Percentiles rank a stretch among this genome's conserved stretches.
phyloP scores from a whole-genome alignment of 352 stramenopile species.

The Phytophthora idaei region DNA sequence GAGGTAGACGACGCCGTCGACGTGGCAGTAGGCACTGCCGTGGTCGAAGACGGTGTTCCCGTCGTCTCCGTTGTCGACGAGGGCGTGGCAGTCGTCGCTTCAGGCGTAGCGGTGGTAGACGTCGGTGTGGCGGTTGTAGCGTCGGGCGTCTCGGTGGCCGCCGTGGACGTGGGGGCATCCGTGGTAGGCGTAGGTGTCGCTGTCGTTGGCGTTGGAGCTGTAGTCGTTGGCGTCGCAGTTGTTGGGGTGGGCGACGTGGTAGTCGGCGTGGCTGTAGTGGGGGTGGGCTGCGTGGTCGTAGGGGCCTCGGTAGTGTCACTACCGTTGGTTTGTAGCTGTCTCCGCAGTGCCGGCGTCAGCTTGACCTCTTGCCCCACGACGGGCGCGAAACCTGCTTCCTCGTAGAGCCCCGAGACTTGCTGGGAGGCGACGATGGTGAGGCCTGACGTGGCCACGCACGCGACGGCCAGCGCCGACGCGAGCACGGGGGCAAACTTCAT shows the following conservation, averaged over 20 bases:
- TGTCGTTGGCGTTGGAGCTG: constrained; percentile 10
- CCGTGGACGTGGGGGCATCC: constrained; percentile 11
- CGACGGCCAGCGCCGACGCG: constrained; percentile 25
- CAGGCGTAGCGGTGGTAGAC: constrained; percentile 7
- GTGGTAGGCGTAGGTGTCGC: constrained; percentile 26
- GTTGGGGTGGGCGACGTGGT: constrained; percentile 12
- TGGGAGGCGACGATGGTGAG: not conserved
- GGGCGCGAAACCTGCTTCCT: constrained; percentile 24
- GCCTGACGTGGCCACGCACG: constrained; percentile 27
- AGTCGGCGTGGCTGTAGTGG: constrained; percentile 12
- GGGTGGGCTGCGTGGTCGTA: not conserved
- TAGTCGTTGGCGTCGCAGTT: constrained; percentile 19
- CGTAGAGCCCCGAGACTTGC: not conserved
- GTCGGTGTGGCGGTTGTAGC: constrained; percentile 13
- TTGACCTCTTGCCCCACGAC: constrained; percentile 25
- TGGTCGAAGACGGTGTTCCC: constrained; percentile 20
- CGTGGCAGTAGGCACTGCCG: constrained; percentile 30
- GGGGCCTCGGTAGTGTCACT: constrained; percentile 18
- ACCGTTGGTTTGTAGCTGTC: constrained; percentile 29
- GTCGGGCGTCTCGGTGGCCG: constrained; percentile 15
- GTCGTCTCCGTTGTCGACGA: constrained; percentile 7
- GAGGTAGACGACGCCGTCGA: constrained; percentile 31
- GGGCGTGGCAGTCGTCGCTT: constrained; percentile 12
- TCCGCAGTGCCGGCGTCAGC: constrained; percentile 22
- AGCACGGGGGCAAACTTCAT: constrained; percentile 52